A percentile compares a stretch with the other conserved stretches of the same genome.
Conservation (phyloP, 148 eudicot genomes). For the Rhododendron ferrugineum region DNA sequence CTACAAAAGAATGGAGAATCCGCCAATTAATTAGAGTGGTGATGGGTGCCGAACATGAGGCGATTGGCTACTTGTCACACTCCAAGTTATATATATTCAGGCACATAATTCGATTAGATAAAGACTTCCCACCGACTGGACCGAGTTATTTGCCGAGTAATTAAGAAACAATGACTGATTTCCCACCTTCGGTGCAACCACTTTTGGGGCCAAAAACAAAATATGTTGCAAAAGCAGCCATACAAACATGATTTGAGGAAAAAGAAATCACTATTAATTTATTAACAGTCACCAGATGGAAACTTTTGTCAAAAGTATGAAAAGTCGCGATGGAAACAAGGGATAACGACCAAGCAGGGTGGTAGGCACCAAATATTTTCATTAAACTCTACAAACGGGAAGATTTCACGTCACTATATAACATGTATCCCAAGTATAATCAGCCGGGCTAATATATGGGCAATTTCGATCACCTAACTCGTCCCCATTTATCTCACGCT, state of each 20-base stretch:
- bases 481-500: neutral
- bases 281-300: neutral
- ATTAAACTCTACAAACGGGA: neutral
- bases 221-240: neutral
- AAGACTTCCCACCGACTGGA: neutral
- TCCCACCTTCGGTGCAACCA: neutral
- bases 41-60: neutral
- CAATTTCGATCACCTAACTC: neutral
- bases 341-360: neutral
- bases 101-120: neutral
- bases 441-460: neutral
- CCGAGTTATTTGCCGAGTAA: neutral
- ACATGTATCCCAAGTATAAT: neutral
- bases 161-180: neutral
- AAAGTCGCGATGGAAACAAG: neutral
- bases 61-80: neutral
- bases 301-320: neutral
- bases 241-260: neutral
- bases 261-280: neutral
- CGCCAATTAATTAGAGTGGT: too few relatives aligned
- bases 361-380: too few relatives aligned
- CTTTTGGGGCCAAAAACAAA: neutral
- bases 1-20: too few relatives aligned
- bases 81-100: neutral
- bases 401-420: neutral